These are phyloP conservation scores for Cystofilobasidium capitatum DNA, from an alignment of 768 basidiomycete genomes.

Conservation along the genomic window DNA sequence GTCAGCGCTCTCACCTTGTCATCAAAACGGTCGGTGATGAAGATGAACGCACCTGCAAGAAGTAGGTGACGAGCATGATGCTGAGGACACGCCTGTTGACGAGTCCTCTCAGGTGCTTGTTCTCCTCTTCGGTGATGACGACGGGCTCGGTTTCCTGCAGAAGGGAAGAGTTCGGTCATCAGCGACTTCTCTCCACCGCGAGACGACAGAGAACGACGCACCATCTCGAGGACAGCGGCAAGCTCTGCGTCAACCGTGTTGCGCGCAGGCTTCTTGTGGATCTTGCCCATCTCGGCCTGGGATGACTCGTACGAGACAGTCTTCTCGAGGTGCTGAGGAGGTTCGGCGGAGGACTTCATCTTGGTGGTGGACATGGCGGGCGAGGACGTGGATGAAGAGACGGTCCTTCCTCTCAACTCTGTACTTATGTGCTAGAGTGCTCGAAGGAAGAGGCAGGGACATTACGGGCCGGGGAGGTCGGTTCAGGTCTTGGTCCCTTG, in stretches of 20 bases:
- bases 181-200: background rate
- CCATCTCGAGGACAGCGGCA: background rate
- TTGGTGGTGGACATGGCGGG: background rate
- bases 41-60: constrained; percentile 31
- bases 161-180: too few relatives aligned
- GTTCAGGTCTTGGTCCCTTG: too few relatives aligned
- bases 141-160: too few relatives aligned
- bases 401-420: too few relatives aligned
- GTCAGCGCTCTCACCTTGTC: background rate
- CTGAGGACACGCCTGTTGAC: constrained; percentile 47
- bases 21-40: background rate
- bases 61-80: constrained; percentile 42
- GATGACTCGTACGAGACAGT: background rate
- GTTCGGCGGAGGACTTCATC: background rate
- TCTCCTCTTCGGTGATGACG: constrained; percentile 33
- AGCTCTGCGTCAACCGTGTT: background rate
- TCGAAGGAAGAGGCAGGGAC: too few relatives aligned
- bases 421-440: too few relatives aligned
- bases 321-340: background rate
- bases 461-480: too few relatives aligned
- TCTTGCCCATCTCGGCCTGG: background rate
- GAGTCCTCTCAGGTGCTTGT: constrained; percentile 45
- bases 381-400: background rate
- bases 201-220: too few relatives aligned
- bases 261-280: background rate